These are phyloP conservation scores for Suaeda aralocaspica DNA, from an alignment of 148 eudicot species.

Conservation along the genomic window DNA sequence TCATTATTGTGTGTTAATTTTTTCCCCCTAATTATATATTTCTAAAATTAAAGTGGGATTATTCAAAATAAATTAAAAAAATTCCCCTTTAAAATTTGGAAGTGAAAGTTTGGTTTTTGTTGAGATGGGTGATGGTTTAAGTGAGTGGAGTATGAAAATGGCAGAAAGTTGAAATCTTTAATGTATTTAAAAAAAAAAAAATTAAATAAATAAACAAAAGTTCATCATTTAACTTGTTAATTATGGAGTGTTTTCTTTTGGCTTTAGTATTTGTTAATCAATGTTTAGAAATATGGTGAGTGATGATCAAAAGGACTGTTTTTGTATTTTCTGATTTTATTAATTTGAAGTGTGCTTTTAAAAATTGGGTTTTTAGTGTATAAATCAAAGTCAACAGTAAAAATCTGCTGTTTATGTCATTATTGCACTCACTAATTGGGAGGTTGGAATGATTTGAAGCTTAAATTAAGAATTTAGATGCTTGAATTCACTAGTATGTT, in stretches of 20 bases:
- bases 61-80: too few relatives aligned
- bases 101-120: background rate
- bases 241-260: background rate
- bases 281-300: background rate
- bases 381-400: background rate
- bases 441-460: background rate
- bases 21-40: background rate
- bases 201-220: too few relatives aligned
- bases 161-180: conserved; percentile 5
- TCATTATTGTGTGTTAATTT: background rate
- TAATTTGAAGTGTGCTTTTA: background rate
- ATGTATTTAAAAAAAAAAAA: too few relatives aligned
- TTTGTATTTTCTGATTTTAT: background rate
- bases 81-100: background rate
- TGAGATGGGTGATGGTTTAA: background rate
- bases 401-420: background rate
- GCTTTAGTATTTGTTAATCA: background rate
- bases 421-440: background rate
- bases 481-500: background rate
- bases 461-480: background rate
- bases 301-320: background rate
- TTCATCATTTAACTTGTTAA: background rate
- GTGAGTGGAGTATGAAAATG: conserved; percentile 2
- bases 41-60: background rate
- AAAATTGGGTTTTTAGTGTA: too few relatives aligned